Evolutionary conservation across 1,139 yeast genomes (phyloP), one percentile per base, ranked within the genome.

Genomic region (Taiozyma onychis): DNA sequence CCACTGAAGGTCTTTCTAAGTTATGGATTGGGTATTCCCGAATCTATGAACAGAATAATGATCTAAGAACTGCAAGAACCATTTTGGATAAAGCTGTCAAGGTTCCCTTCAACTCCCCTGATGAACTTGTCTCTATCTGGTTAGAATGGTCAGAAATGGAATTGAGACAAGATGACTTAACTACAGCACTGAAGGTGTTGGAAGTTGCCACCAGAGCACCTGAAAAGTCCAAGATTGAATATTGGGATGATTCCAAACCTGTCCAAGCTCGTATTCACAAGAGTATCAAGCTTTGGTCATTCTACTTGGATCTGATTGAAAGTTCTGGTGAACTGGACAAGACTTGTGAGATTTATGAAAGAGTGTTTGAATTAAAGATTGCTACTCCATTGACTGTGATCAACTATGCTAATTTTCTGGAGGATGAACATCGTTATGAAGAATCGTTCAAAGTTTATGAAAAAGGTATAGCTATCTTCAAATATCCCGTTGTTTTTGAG

Each of bases 11-110:
- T 1, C 64, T 85, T 10, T 75, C 81, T 0, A 67, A 75, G 39
- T 62, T 90, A 11, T 91, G 97, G 97, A 70, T 78, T 11, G 69
- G 73, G 13, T 90, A 88, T 65, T 87, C 96, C 1, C 67, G 70
- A 26, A 67, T 86, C 2, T 90, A 88, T 65, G 81, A 84, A 47
- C 66, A 71, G 1, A 71, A 74, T 46, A 69, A 72, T 1, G 88
- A 87, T 57, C 65, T 75, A 35, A 76, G 74, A 37, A 80, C 89
- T 0, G 89, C 95, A 0, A 70, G 86, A 54, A 71, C 77, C 14
- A 78, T 90, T 14, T 78, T 76, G 51, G 78, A 81, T 41, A 84
- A 83, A 52, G 85, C 95, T 0, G 72, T 81, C 1, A 80, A 82
- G 48, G 93, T 93, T 0, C 91, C 90, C 13, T 89, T 76, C 66